These are phyloP conservation scores for Fusarium sp. DNA, from an alignment of 2,329 filamentous ascomycete genomes.

Conservation along the genomic window DNA sequence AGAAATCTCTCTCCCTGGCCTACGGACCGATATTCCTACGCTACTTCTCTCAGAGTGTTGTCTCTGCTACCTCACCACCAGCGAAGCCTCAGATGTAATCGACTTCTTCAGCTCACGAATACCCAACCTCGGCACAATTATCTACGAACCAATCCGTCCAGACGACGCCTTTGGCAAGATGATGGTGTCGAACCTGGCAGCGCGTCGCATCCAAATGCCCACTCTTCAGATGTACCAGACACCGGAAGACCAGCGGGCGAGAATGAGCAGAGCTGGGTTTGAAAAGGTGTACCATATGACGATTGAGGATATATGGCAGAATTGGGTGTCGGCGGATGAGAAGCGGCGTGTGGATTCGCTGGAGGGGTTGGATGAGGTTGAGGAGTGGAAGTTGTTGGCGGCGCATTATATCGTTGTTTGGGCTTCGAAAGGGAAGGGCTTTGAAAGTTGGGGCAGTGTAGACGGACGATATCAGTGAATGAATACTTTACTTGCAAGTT, in stretches of 20 bases:
- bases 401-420: slow-evolving; percentile 90
- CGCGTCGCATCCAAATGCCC: slow-evolving; percentile 83
- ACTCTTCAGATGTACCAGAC: slow-evolving; percentile 79
- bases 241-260: slow-evolving; percentile 71
- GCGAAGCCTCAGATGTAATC: slow-evolving; percentile 71
- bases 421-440: slow-evolving; percentile 70
- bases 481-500: neutral
- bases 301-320: slow-evolving; percentile 73
- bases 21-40: slow-evolving; percentile 73
- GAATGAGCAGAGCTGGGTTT: slow-evolving; percentile 76
- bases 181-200: slow-evolving; percentile 90
- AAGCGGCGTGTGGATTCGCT: slow-evolving; percentile 80
- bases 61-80: slow-evolving; percentile 82
- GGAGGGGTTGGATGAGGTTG: slow-evolving; percentile 93
- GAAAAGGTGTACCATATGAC: slow-evolving; percentile 53
- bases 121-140: slow-evolving; percentile 64
- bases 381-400: slow-evolving; percentile 90
- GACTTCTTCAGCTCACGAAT: slow-evolving; percentile 68
- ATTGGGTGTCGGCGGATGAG: slow-evolving; percentile 76
- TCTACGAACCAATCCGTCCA: slow-evolving; percentile 91
- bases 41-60: slow-evolving; percentile 95
- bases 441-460: slow-evolving; percentile 30
- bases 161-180: slow-evolving; percentile 87
- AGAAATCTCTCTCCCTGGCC: slow-evolving; percentile 45
- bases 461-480: neutral